These are phyloP conservation scores for Eucalyptus shirleyi DNA, from an alignment of 345 rosid genomes.

Conservation along the genomic window DNA sequence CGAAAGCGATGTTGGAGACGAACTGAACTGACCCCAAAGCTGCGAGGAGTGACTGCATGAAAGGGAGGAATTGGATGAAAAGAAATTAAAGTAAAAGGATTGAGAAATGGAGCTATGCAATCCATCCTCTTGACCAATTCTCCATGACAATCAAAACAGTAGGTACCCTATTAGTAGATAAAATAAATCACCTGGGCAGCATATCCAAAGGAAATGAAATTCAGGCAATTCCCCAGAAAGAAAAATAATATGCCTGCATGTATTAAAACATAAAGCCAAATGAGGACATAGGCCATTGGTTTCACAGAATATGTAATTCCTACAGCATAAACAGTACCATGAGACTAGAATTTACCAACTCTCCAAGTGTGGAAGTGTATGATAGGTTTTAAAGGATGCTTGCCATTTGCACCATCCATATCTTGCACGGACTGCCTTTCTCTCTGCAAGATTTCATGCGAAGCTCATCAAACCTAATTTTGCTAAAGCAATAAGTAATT, in stretches of 20 bases:
- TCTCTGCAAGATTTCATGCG: slow-evolving; percentile 33
- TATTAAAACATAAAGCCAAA: not conserved
- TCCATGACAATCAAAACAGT: not conserved
- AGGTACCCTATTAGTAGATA: not conserved
- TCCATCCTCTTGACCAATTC: not conserved
- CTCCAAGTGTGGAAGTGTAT: slow-evolving; percentile 92
- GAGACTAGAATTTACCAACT: slow-evolving; percentile 57
- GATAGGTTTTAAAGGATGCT: slow-evolving; percentile 63
- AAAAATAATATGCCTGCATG: slow-evolving; percentile 76
- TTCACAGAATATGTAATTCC: not conserved
- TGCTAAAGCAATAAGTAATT: not conserved
- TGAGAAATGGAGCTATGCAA: not conserved
- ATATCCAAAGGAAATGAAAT: slow-evolving; percentile 97
- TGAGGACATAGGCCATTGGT: not conserved
- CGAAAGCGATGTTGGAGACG: slow-evolving; percentile 93
- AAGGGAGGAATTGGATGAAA: not conserved
- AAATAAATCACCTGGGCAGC: slow-evolving; percentile 83
- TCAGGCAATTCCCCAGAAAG: slow-evolving; percentile 89
- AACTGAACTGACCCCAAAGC: slow-evolving; percentile 98
- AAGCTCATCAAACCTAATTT: not conserved
- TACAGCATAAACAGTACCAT: not conserved
- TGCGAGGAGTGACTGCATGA: slow-evolving; percentile 91
- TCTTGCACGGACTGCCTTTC: slow-evolving; percentile 57
- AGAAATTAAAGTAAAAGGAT: not conserved
- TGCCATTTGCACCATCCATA: slow-evolving; percentile 44